These are phyloP conservation scores for Oryza officinalis DNA, from an alignment of 176 grass and related monocot species.

Conservation along the genomic window DNA sequence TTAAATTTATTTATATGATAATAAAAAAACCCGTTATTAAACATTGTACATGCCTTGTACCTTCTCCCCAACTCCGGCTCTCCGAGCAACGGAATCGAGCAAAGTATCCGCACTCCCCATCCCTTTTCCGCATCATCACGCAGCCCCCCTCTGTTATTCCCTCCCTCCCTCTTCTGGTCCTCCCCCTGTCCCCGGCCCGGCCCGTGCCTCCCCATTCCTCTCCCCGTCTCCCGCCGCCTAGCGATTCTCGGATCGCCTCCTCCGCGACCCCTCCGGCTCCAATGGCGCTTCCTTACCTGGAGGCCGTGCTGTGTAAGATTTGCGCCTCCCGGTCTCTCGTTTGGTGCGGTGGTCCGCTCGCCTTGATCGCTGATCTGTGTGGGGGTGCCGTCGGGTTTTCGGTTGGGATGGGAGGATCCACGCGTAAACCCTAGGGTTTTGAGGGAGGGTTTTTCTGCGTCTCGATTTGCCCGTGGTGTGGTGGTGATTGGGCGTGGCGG, in stretches of 20 bases:
- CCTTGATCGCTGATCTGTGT: constrained; percentile 6
- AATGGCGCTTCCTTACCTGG: constrained; percentile 90
- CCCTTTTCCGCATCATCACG: constrained; percentile 21
- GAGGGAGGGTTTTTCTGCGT: neutral
- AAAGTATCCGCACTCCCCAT: constrained; percentile 25
- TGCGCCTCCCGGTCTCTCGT: constrained; percentile 6
- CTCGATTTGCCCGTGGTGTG: neutral
- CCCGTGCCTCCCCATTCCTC: neutral
- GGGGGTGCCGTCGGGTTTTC: constrained; percentile 9
- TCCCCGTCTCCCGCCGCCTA: neutral
- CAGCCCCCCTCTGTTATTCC: neutral
- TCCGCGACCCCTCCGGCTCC: neutral
- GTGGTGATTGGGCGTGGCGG: neutral
- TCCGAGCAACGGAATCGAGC: constrained; percentile 39
- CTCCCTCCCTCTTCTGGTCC: neutral
- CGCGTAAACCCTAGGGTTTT: constrained; percentile 54
- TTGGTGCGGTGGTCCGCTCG: neutral
- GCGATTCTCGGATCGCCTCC: neutral
- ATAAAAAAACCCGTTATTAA: no score
- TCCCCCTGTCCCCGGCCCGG: neutral
- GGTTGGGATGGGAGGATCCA: constrained; percentile 14
- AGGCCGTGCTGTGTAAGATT: constrained; percentile 79
- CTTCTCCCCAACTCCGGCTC: neutral
- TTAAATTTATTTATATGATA: no score
- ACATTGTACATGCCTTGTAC: no score